Evolutionary conservation across 495 filamentous ascomycete species (phyloP), one percentile per base, ranked within the genome.

Genomic region (Podospora tetraspora): DNA sequence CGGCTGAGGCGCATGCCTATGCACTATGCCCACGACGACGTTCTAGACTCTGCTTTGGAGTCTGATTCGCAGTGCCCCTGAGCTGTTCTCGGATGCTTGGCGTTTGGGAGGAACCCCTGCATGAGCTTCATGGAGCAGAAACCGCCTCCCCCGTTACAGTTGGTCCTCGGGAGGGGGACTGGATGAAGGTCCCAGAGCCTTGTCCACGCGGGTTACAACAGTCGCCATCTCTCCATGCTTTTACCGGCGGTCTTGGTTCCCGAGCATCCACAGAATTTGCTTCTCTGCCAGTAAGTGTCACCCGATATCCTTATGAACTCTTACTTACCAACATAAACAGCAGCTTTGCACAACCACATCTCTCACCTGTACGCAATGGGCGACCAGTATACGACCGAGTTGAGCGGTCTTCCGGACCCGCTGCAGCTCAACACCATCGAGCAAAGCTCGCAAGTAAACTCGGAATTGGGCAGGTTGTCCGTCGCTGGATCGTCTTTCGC

Each of bases 31-130:
- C 34, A 16, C 34, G 34, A 43, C 12, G 34, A 43, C 34, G 34
- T 16, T 43, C 34, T 43, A 6, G 34, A 7, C 34, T 43, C 34
- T 43, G 13, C 34, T 43, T 43, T 43, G 12, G 7, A 43, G 34
- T 6, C 34, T 43, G 34, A 43, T 43, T 59, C 57, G 57, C 57
- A 13, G 57, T 12, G 13, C 11, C 10, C 57, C 57, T 59, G 57
- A 19, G n/a, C 57, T 59, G 57, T 3, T 11, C 57, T 59, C 21
- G 57, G 11, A 59, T 22, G 57, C 57, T 59, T 59, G 57, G 57
- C 57, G 57, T 59, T 59, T 59, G 21, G 57, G 57, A 59, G 24
- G 57, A 25, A 22, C 57, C 57, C 57, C 57, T 59, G 57, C 21
- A 22, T 9, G 5, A 25, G 24, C 24, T 23, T 59, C 57, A 59